phyloP scores from a whole-genome alignment of 768 basidiomycete species.

The Suillus subalutaceus region DNA sequence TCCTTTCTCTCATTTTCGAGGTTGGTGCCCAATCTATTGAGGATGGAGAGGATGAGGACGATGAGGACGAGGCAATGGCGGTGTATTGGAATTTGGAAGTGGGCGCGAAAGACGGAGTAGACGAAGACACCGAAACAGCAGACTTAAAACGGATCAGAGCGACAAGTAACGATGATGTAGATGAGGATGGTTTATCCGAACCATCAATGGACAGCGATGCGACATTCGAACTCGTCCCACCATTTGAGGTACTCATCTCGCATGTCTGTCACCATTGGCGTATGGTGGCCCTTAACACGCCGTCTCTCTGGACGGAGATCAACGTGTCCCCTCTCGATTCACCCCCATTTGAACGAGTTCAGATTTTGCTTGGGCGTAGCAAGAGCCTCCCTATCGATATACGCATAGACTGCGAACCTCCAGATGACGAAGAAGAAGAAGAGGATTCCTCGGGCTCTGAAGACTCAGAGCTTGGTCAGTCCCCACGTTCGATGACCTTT shows the following conservation, averaged over 20 bases:
- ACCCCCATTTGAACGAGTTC: constrained; percentile 46
- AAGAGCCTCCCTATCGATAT: constrained; percentile 58
- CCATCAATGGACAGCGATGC: constrained; percentile 7
- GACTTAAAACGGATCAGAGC: background rate
- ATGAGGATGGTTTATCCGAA: constrained; percentile 8
- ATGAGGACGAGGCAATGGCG: constrained; percentile 34
- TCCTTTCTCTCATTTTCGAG: constrained; percentile 58
- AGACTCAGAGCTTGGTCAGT: constrained; percentile 32
- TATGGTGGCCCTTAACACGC: constrained; percentile 50
- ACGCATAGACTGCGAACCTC: constrained; percentile 45
- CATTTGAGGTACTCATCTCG: constrained; percentile 59
- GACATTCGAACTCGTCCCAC: constrained; percentile 16
- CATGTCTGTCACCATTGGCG: constrained; percentile 69
- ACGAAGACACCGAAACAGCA: constrained; percentile 18
- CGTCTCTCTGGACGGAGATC: constrained; percentile 59
- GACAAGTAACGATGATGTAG: constrained; percentile 2
- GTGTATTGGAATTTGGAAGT: constrained; percentile 34
- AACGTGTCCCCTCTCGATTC: constrained; percentile 23
- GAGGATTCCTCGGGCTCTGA: constrained; percentile 21
- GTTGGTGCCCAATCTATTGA: constrained; percentile 46
- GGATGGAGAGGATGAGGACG: constrained; percentile 33
- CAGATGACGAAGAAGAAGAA: constrained; percentile 24
- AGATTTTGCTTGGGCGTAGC: constrained; percentile 54
- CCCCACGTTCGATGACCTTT: constrained; percentile 21
- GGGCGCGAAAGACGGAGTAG: constrained; percentile 37